These are phyloP conservation scores for Batrachochytrium dendrobatidis DNA, from an alignment of 371 early-diverging fungal species.

Conservation along the genomic window DNA sequence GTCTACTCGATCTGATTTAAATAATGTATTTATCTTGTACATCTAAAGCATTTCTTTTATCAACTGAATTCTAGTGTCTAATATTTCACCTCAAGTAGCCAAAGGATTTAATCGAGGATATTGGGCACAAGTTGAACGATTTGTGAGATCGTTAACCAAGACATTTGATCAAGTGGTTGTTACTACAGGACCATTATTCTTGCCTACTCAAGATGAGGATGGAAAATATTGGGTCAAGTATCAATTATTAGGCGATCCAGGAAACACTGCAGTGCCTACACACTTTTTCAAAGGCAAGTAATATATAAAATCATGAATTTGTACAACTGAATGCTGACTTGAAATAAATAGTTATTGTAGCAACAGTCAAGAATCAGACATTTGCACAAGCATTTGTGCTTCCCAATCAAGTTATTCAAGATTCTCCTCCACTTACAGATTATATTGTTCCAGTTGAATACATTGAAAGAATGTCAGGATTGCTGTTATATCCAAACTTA, in stretches of 20 bases:
- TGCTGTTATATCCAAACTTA: not conserved
- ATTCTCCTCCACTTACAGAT: conserved; percentile 53
- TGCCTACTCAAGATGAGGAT: conserved; percentile 26
- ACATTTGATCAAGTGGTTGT: conserved; percentile 30
- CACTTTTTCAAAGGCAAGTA: conserved; percentile 71
- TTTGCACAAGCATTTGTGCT: conserved; percentile 63
- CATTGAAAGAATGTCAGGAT: not conserved
- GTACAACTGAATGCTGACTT: not conserved
- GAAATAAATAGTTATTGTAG: conserved; percentile 18
- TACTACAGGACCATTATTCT: conserved; percentile 32
- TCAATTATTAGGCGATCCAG: conserved; percentile 82
- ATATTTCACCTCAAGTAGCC: conserved; percentile 29
- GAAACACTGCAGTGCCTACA: conserved; percentile 87
- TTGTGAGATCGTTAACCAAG: conserved; percentile 15
- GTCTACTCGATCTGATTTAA: not conserved
- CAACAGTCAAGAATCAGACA: conserved; percentile 10
- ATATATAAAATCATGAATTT: not conserved
- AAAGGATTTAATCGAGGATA: conserved; percentile 31
- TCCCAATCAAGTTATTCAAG: conserved; percentile 71
- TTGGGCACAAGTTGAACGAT: conserved; percentile 33
- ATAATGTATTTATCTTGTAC: not conserved
- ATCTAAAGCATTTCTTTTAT: not conserved
- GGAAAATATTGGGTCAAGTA: conserved; percentile 61
- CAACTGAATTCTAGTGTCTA: conserved; percentile 12
- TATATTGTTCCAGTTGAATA: conserved; percentile 60